Evolutionary conservation across 108 stramenopile species (phyloP).

Genomic region (Pseudonitzschia multiseries): DNA sequence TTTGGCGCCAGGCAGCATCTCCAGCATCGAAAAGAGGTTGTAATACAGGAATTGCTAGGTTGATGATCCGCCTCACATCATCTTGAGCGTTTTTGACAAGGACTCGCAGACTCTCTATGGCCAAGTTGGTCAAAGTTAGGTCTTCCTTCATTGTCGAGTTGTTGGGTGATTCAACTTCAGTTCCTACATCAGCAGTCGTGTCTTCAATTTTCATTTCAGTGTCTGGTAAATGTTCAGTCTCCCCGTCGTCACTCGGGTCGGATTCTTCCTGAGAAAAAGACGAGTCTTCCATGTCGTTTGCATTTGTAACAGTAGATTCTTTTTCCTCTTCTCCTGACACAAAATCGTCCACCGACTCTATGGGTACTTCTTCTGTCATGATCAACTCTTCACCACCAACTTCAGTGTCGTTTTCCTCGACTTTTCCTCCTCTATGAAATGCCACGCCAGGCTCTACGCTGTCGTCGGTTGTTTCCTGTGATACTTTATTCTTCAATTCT

Average conservation of each 20-base stretch:
- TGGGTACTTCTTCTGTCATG: not conserved
- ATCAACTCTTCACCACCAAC: not conserved
- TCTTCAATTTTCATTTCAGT: constrained; percentile 14
- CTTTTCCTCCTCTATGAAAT: constrained; percentile 17
- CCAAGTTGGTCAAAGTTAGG: constrained; percentile 16
- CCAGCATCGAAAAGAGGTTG: constrained; percentile 31
- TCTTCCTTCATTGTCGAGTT: constrained; percentile 3
- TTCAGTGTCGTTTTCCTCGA: not conserved
- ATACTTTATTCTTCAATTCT: constrained; percentile 38
- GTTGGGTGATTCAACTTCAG: constrained; percentile 19
- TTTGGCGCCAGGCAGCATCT: constrained; percentile 29
- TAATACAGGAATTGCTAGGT: constrained; percentile 22
- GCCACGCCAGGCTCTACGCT: constrained; percentile 12
- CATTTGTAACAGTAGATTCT: not conserved
- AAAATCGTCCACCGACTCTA: not conserved
- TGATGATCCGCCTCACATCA: constrained; percentile 27
- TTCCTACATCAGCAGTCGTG: constrained; percentile 9
- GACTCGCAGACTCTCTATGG: constrained; percentile 17
- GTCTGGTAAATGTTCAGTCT: not conserved
- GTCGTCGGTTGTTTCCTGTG: not conserved
- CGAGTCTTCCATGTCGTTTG: constrained; percentile 1
- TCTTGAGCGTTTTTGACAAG: constrained; percentile 20
- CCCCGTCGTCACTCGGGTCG: not conserved
- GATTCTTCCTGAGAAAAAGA: not conserved
- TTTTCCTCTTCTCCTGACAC: not conserved